These are phyloP conservation scores for Madurella fahalii DNA, from an alignment of 2,329 filamentous ascomycete species.

Conservation along the genomic window DNA sequence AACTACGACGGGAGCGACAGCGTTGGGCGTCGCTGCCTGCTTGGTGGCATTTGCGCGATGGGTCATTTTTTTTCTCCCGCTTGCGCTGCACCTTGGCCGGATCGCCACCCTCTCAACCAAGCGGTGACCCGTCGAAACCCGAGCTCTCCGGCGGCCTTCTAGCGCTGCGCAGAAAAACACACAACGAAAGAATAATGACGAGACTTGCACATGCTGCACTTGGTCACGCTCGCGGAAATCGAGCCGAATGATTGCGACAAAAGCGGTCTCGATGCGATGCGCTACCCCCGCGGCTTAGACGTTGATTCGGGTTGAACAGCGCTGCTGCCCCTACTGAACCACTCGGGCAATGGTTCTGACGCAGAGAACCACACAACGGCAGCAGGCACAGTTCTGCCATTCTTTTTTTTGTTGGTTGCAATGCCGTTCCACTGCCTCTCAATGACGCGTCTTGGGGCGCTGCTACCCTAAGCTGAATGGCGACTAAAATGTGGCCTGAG, in stretches of 20 bases:
- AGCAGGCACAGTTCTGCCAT: not conserved
- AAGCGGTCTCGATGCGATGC: not conserved
- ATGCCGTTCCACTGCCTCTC: not conserved
- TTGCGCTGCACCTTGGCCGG: not conserved
- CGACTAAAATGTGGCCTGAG: not conserved
- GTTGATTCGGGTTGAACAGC: not conserved
- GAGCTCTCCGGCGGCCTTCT: not conserved
- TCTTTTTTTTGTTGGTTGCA: not conserved
- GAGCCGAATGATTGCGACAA: not conserved
- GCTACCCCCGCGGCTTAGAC: not conserved
- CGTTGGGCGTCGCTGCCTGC: not conserved
- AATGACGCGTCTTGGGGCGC: constrained; percentile 1
- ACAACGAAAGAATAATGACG: not conserved
- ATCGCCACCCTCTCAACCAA: constrained; percentile 12
- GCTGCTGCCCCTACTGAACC: not conserved
- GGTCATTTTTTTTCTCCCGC: not conserved
- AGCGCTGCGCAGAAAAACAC: not conserved
- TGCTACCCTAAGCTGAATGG: not conserved
- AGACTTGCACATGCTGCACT: not conserved
- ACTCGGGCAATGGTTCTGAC: not conserved
- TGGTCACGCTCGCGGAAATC: not conserved
- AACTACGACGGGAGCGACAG: not conserved
- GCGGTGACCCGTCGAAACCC: not conserved
- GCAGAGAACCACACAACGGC: not conserved
- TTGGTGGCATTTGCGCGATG: not conserved